Percentiles rank a stretch among this genome's conserved stretches.
These are phyloP conservation scores for Tulasnella sp. DNA, from an alignment of 768 basidiomycete species.

Conservation along the genomic window DNA sequence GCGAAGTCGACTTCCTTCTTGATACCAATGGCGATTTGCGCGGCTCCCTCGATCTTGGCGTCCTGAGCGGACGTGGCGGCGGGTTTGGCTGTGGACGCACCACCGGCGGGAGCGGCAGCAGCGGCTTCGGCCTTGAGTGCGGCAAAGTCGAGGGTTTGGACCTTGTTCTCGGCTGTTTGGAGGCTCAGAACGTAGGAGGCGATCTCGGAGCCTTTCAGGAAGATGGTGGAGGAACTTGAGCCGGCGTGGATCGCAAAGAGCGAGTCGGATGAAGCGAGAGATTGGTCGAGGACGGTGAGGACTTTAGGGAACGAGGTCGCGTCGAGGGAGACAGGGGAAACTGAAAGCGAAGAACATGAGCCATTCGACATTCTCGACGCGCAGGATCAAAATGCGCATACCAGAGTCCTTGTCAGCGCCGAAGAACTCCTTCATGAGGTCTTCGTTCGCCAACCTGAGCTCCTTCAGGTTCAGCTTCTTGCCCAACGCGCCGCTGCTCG, in stretches of 20 bases:
- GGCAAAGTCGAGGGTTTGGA: constrained; percentile 71
- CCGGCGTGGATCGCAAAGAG: constrained; percentile 69
- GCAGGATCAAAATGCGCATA: no score
- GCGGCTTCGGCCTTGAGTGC: constrained; percentile 49
- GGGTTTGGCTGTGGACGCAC: constrained; percentile 30
- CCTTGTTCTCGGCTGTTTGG: constrained; percentile 58
- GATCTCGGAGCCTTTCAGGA: constrained; percentile 76
- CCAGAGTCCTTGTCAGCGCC: constrained; percentile 78
- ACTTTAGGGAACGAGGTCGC: constrained; percentile 62
- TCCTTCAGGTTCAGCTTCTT: constrained; percentile 85
- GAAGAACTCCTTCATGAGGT: constrained; percentile 82
- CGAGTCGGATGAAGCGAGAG: constrained; percentile 65
- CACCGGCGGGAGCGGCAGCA: constrained; percentile 33
- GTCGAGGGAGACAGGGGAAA: constrained; percentile 75
- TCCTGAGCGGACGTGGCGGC: constrained; percentile 41
- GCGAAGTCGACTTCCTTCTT: constrained; percentile 96
- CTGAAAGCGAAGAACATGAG: constrained; percentile 40
- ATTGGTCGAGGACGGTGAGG: constrained; percentile 69
- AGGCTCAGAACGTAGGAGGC: constrained; percentile 64
- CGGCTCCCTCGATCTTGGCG: constrained; percentile 78
- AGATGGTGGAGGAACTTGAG: constrained; percentile 65
- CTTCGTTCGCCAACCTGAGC: constrained; percentile 76
- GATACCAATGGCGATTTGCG: constrained; percentile 89
- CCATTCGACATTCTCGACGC: no score
- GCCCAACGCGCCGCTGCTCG: constrained; percentile 67